Evolutionary conservation across 768 basidiomycete species (phyloP), one percentile per base, ranked within the genome.

Genomic region (Rhizopogon roseolus): DNA sequence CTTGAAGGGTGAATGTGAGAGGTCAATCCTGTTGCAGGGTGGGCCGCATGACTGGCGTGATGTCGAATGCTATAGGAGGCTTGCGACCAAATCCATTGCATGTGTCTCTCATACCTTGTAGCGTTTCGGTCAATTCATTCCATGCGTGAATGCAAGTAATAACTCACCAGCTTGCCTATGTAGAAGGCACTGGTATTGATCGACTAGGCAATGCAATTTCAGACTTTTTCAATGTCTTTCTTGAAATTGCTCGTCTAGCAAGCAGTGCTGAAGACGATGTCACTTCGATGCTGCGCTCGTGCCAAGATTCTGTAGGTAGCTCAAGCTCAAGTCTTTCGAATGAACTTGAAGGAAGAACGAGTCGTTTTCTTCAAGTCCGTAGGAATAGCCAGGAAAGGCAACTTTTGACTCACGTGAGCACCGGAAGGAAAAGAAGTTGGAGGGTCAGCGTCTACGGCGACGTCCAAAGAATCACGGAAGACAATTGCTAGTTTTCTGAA

Each of bases 71-170:
- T 68, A 66, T 73, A 81, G 76, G 81, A 76, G 65, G 76, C 67
- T 62, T 69, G 73, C 58, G 74, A 76, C 79, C 76, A 79, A 69
- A 72, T 78, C 77, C 84, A 85, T 86, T 75, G 84, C 86, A 88
- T 88, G 80, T 75, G 79, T 69, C 64, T 79, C 64, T 79, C 83
- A 85, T 86, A 63, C 76, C 83, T 80, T 55, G 17, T 16, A 38
- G 41, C 14, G 17, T 32, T 34, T 41, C 50, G 42, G 49, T 43
- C 37, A 59, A n/a, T 29, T 19, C 27, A 38, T 46, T 25, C 40
- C 38, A 28, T 29, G 14, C 17, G 37, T 0, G 50, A 46, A 16
- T 37, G 10, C 22, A 3, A 13, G 39, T 27, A 41, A 38, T 16
- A 29, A 54, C 62, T 55, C 45, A 73, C 64, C 62, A 63, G 54